These are phyloP conservation scores for Plasmodium gaboni DNA, from an alignment of 169 alveolate species.

Conservation along the genomic window DNA sequence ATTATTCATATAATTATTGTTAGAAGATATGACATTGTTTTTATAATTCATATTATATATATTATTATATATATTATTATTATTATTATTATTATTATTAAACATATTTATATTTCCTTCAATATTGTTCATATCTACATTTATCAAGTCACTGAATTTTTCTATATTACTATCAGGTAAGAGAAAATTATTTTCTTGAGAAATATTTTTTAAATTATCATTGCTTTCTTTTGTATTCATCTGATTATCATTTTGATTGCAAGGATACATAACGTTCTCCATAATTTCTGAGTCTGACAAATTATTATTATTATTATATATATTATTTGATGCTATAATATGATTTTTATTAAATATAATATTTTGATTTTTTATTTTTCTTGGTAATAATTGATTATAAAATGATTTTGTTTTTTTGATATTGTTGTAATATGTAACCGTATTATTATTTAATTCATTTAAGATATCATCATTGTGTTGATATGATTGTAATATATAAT, in stretches of 20 bases:
- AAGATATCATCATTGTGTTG: background rate
- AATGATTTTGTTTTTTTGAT: background rate
- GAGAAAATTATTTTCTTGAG: constrained; percentile 4
- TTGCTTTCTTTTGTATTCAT: background rate
- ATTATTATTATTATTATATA: background rate
- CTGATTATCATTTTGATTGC: background rate
- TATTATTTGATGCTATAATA: background rate
- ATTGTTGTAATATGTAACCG: background rate
- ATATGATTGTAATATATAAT: constrained; percentile 1
- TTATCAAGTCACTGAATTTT: background rate
- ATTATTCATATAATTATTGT: background rate
- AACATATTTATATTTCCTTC: background rate
- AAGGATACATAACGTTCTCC: too few relatives aligned
- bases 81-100: background rate
- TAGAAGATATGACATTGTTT: background rate
- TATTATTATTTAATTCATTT: background rate
- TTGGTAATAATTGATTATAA: constrained; percentile 15
- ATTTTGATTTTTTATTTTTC: background rate
- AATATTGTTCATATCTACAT: constrained; percentile 2
- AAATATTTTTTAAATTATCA: background rate
- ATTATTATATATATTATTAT: background rate
- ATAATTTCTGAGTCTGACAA: too few relatives aligned
- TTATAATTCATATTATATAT: background rate
- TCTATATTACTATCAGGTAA: background rate
- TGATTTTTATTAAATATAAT: background rate